Conservation (phyloP, 2,329 filamentous ascomycete species). For the Aureobasidium zeae region DNA sequence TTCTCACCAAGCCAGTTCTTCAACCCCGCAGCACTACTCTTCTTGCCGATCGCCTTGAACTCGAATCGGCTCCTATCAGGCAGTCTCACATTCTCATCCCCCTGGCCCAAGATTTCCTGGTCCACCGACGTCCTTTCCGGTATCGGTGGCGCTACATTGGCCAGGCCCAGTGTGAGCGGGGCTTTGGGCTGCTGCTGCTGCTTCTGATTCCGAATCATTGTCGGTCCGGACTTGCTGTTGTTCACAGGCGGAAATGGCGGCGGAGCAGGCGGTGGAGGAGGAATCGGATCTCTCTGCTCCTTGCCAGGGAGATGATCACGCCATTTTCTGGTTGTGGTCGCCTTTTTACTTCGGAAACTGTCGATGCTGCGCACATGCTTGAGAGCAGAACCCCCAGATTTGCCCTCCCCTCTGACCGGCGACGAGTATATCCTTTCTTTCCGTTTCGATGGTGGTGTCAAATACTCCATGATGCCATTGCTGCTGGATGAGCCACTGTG, state of each 20-base stretch:
- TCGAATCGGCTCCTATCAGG: constrained; percentile 27
- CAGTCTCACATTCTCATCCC: background rate
- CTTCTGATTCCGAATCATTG: background rate
- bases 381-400: constrained; percentile 3
- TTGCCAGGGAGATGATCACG: constrained; percentile 2
- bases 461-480: constrained; percentile 18
- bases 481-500: constrained; percentile 12
- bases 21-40: constrained; percentile 23
- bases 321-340: background rate
- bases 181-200: background rate
- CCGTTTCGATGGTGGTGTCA: constrained; percentile 22
- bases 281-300: background rate
- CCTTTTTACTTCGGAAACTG: constrained; percentile 10
- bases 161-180: background rate
- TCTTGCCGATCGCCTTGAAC: constrained; percentile 24
- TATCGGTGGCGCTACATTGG: background rate
- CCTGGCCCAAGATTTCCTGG: background rate
- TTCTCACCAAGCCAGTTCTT: constrained; percentile 20
- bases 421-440: constrained; percentile 19
- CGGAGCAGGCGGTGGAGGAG: constrained; percentile 1
- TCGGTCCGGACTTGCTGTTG: background rate
- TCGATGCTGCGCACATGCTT: constrained; percentile 14
- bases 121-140: background rate
- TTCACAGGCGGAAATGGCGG: background rate
- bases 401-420: background rate